Percentiles rank a stretch among this genome's conserved stretches.
phyloP scores from a whole-genome alignment of 2,329 filamentous ascomycete species.

The Neoscytalidium dimidiatum region DNA sequence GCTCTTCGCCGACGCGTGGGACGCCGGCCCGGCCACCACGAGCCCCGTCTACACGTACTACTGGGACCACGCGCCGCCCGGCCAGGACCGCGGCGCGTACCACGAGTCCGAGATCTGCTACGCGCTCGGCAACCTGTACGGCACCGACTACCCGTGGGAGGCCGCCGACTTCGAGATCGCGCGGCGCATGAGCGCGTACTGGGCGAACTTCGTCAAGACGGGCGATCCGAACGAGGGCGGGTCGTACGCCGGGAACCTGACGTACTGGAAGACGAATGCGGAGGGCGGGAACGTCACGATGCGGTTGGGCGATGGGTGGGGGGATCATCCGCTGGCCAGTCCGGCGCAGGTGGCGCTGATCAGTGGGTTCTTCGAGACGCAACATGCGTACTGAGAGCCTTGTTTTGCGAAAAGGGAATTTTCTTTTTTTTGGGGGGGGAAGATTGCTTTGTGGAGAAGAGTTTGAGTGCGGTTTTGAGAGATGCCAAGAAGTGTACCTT shows the following conservation, averaged over 20 bases:
- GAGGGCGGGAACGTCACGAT: neutral
- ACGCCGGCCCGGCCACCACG: conserved; percentile 12
- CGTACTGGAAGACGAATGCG: neutral
- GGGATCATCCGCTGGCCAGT: neutral
- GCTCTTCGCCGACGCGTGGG: conserved; percentile 27
- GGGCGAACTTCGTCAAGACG: neutral
- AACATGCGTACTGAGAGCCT: neutral
- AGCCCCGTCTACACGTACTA: conserved; percentile 38
- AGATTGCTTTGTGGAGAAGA: too few relatives aligned
- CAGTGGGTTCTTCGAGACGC: neutral
- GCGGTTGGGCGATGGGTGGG: neutral
- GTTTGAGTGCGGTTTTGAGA: too few relatives aligned
- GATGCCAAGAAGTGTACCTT: too few relatives aligned
- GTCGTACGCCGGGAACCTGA: neutral
- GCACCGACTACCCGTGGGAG: conserved; percentile 26
- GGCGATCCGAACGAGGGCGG: neutral
- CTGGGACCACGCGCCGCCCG: conserved; percentile 41
- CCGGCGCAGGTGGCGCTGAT: neutral
- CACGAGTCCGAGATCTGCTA: conserved; percentile 44
- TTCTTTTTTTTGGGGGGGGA: too few relatives aligned
- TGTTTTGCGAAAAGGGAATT: too few relatives aligned
- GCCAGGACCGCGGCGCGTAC: conserved; percentile 38
- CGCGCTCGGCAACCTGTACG: conserved; percentile 39
- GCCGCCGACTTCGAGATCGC: conserved; percentile 33
- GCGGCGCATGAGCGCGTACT: neutral